Evolutionary conservation across 179 eudicot genomes (phyloP), one percentile per base, ranked within the genome.

Genomic region (Heliamphora pulchella): DNA sequence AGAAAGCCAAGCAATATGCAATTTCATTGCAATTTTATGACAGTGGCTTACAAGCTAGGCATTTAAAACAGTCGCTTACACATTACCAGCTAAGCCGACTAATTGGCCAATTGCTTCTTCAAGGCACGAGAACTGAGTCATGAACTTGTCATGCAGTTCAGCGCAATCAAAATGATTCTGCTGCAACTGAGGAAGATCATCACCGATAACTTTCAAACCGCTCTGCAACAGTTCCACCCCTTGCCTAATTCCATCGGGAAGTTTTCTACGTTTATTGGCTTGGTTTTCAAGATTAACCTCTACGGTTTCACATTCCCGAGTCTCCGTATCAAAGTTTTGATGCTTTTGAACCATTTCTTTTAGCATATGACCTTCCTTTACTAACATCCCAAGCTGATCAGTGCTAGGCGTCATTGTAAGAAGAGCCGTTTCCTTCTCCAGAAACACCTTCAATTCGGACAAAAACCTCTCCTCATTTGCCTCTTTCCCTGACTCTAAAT

Each of bases 151-250:
- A 43, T 83, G 85, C 79, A 90, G 85, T 43, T 90, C 90, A 54
- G 62, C 68, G 14, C 70, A 82, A 57, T 88, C 89, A 18, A 78
- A 58, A 11, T 83, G 83, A 76, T 82, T 86, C 77, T 83, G 86
- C 81, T 89, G 82, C 92, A 91, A 89, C 14, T 79, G 57, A 11
- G 94, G 86, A 77, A 95, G 85, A 70, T 91, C 91, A 80, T 91
- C 92, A n/a, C 88, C 85, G 54, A 96, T 88, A 22, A 86, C 65
- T 80, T 85, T 87, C 85, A 94, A 84, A 39, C 99, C 99, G 79
- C 85, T 90, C 85, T 90, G 91, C 86, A 96, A 80, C 81, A 96
- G 66, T 82, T 87, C 94, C 78, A 96, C 87, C 74, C 99, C 99
- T 75, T 82, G 81, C 54, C 79, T 82, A 81, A 94, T 88, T 48